These are phyloP conservation scores for Millerozyma miso DNA, from an alignment of 805 yeast species.

Conservation along the genomic window DNA sequence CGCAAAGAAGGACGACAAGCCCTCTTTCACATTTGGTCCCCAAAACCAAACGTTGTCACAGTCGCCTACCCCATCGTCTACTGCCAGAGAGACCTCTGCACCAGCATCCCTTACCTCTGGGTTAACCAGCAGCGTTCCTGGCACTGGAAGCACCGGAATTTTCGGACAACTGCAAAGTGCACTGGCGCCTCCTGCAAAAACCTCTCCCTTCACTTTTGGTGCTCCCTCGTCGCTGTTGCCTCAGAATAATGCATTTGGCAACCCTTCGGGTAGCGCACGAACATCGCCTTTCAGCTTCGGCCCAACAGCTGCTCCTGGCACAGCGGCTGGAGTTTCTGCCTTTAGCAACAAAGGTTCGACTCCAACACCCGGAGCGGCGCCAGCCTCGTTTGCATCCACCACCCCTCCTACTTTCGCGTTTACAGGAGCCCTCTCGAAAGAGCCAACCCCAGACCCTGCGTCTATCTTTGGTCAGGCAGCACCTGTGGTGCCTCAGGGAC, in stretches of 20 bases:
- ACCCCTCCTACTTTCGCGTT: slow-evolving; percentile 16
- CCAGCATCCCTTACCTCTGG: neutral
- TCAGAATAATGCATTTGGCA: neutral
- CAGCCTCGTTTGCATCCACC: neutral
- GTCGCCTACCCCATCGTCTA: neutral
- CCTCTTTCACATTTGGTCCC: neutral
- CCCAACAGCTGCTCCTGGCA: neutral
- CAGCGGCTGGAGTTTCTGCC: neutral
- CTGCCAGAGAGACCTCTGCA: neutral
- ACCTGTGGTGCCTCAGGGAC: neutral
- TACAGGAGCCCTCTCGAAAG: slow-evolving; percentile 18
- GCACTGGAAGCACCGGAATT: neutral
- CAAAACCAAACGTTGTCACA: neutral
- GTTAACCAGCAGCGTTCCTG: neutral
- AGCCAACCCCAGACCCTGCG: slow-evolving; percentile 30
- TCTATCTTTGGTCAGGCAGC: slow-evolving; percentile 21
- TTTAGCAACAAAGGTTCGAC: slow-evolving; percentile 3
- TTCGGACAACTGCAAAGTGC: neutral
- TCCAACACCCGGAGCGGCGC: neutral
- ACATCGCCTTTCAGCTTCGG: slow-evolving; percentile 6
- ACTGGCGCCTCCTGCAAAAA: neutral
- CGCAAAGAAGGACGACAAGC: neutral
- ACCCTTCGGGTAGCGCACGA: neutral
- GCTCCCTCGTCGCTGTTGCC: slow-evolving; percentile 2
- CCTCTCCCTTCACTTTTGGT: slow-evolving; percentile 1